Evolutionary conservation across 495 filamentous ascomycete species (phyloP), one percentile per base, ranked within the genome.

Genomic region (Annulohypoxylon maeteangense): DNA sequence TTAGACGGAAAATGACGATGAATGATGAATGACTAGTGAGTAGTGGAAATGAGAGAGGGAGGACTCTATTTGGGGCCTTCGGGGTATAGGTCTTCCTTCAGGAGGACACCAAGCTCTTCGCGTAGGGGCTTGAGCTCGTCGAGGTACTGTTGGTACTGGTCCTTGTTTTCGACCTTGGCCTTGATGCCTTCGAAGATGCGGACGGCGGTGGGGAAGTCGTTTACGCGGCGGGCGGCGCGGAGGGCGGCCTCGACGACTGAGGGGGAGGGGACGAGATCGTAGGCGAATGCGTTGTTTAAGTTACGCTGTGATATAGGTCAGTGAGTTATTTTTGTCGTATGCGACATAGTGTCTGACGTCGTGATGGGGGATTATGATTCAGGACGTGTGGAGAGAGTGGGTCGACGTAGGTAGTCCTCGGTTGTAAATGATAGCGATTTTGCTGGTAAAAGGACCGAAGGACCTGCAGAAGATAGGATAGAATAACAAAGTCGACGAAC

Each of bases 271-370:
- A 99, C 95, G 77, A 99, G 90, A 88, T 99, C 95, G 90, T 99
- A 99, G 80, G 95, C 95, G 84, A 99, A 99, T 81, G 92, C 94
- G 85, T 99, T 99, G 90, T 99, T 99, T 74, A 99, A 88, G 84
- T 99, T 99, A 79, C 95, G 94, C 94, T 99, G 76, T 67, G 62
- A 22, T 57, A 57, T 18, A 61, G 44, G 4, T 20, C 6, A 32
- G 20, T 53, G 60, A 42, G 68, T 73, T 61, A 74, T 64, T 23
- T 64, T 32, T 47, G 22, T 7, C n/a, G 7, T 44, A 45, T 44
- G n/a, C 16, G 4, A 6, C 20, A 16, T 36, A n/a, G 14, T 51
- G 23, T 31, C 11, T 44, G 45, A 65, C 55, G 63, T 68, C 55
- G 50, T 62, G 27, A 64, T 56, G 42, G 36, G 18, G 54, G 45